A percentile compares a stretch with the other conserved stretches of the same genome.
Evolutionary conservation across 2,329 filamentous ascomycete species (phyloP).

Genomic region (Pseudogymnoascus destructans): DNA sequence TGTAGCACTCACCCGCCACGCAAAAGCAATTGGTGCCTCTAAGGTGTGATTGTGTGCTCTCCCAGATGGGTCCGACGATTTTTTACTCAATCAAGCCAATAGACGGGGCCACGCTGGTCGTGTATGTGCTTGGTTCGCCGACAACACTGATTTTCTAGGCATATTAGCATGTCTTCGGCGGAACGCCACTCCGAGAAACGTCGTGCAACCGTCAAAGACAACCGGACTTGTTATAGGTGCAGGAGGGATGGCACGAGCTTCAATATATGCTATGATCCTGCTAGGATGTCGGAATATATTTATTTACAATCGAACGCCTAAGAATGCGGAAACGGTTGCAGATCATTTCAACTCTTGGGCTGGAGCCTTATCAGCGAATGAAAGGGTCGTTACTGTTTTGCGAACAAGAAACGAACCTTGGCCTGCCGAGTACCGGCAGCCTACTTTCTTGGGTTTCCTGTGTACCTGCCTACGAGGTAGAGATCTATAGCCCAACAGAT

Average conservation of each 20-base stretch:
- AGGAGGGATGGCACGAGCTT: conserved; percentile 65
- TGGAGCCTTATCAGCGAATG: conserved; percentile 20
- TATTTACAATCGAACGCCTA: conserved; percentile 56
- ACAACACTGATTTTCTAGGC: conserved; percentile 64
- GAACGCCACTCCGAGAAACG: conserved; percentile 60
- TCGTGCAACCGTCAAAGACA: conserved; percentile 36
- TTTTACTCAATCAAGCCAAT: conserved; percentile 23
- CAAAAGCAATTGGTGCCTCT: conserved; percentile 56
- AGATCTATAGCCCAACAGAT: conserved; percentile 50
- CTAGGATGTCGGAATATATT: conserved; percentile 65
- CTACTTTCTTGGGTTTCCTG: conserved; percentile 64
- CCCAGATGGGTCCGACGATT: conserved; percentile 34
- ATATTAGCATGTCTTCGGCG: conserved; percentile 44
- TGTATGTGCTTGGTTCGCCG: conserved; percentile 55
- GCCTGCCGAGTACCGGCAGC: conserved; percentile 48
- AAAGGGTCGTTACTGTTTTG: conserved; percentile 35
- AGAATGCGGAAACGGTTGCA: conserved; percentile 55
- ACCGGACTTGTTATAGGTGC: conserved; percentile 48
- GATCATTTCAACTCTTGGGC: conserved; percentile 49
- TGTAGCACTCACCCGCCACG: conserved; percentile 52
- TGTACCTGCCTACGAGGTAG: conserved; percentile 57
- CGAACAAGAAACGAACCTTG: conserved; percentile 45
- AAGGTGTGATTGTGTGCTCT: conserved; percentile 49
- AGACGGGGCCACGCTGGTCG: conserved; percentile 44
- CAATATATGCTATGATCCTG: conserved; percentile 66